Conservation (phyloP, 331 rosid species). For the Ulmus americana region DNA sequence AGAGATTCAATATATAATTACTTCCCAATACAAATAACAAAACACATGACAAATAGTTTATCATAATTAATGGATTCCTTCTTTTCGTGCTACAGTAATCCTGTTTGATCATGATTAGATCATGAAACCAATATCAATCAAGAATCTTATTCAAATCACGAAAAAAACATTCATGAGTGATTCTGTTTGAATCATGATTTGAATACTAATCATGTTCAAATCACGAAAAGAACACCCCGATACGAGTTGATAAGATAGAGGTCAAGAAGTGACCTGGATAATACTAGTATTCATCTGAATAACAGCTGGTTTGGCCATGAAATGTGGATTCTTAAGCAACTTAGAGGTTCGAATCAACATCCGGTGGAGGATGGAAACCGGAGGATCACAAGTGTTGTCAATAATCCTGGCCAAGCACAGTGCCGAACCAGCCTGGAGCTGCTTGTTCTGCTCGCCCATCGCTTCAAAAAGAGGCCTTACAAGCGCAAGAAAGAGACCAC, state of each 20-base stretch:
- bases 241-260: too few species aligned
- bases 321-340: slow-evolving; percentile 68
- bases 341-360: slow-evolving; percentile 56
- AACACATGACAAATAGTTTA: not conserved
- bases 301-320: slow-evolving; percentile 67
- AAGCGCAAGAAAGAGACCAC: slow-evolving; percentile 37
- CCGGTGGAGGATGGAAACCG: slow-evolving; percentile 52
- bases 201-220: too few species aligned
- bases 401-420: slow-evolving; percentile 54
- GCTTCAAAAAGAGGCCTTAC: slow-evolving; percentile 73
- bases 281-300: slow-evolving; percentile 59
- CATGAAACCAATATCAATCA: too few species aligned
- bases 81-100: too few species aligned
- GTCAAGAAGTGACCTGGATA: slow-evolving; percentile 39
- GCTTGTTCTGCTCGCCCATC: slow-evolving; percentile 75
- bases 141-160: too few species aligned
- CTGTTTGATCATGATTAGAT: too few species aligned
- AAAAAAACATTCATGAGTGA: too few species aligned
- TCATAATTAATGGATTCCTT: too few species aligned
- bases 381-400: slow-evolving; percentile 55
- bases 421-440: slow-evolving; percentile 62
- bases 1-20: slow-evolving; percentile 2
- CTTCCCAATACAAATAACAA: not conserved
- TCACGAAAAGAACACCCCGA: too few species aligned
- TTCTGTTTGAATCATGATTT: too few species aligned